Base-by-base conservation (phyloP, 139 green algal species). In the Volvox africanus region DNA sequence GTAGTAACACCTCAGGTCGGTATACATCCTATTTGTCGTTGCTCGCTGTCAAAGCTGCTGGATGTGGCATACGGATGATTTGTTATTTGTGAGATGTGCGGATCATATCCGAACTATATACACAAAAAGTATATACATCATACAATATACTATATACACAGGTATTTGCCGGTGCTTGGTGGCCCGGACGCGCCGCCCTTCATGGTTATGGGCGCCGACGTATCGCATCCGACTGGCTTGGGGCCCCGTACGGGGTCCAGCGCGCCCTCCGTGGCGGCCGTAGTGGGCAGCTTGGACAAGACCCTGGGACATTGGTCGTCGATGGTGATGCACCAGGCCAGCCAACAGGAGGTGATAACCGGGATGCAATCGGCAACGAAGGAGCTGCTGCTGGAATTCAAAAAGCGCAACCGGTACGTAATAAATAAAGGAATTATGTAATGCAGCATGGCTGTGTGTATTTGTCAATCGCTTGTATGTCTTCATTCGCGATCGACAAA, bases 191-290 rank as follows among this genome's bases (percentile, higher is more conserved):
- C 87, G 1, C 0, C 24, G 24, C 80, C 83, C 32, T 91, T 92
- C 76, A 88, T 94, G 50, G 33, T 94, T 36, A 91, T 89, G 92
- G 92, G 92, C 9, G 92, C 92, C 0, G 92, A 94, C 76, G 92
- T 94, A 33, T 92, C 89, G 16, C 92, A 94, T 77, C 89, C 44
- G 9, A 92, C 92, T 19, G 67, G 55, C 17, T 28, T 37, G n/a
- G 24, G 24, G 0, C 24, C 32, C 16, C 50, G 84, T n/a, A 13
- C 21, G 22, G 75, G 75, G 77, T 16, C 28, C 0, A 69, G 26
- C 16, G 88, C 89, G 28, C 67, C 79, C 30, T 94, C 92, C 32
- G 78, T 94, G 61, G 92, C 87, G 17, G 92, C 92, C 0, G 88
- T 94, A 50, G 88, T 92, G 78, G 87, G n/a, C 77, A 73, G 36